Base-by-base conservation (phyloP, 345 rosid genomes). In the Moricandia arvensis region DNA sequence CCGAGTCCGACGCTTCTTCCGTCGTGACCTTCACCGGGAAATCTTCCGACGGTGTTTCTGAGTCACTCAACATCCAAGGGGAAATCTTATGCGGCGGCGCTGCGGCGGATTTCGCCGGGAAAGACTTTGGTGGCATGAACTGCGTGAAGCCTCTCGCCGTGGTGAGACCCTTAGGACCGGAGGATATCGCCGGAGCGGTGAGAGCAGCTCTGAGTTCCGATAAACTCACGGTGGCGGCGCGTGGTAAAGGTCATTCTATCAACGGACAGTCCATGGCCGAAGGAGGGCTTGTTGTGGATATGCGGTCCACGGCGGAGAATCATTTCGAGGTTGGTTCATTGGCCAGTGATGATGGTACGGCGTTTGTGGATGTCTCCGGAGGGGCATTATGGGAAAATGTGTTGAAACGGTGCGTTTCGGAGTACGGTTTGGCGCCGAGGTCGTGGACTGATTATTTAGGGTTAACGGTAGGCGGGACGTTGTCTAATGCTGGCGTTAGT, bases 181-280 rank as follows among this genome's bases (percentile, higher is more conserved):
- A 86, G 5, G 99, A 92, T 84, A 84, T 94, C 26, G 84, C 87
- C 9, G 66, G 83, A 4, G 89, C 75, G 0, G 79, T 94, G 29
- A 82, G 77, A 73, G 86, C 85, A 1, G 93, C 93, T 3, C 43
- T 57, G 60, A 79, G 75, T 38, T 85, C 91, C 0, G 64, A 86
- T 30, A 80, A 75, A 80, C 87, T 94, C 51, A 90, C 99, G 27
- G 97, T 94, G 35, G 96, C 97, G 4, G 99, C 97, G 0, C 85
- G 99, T n/a, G 99, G 99, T 7, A 94, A 94, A 77, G 99, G 99
- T 49, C 99, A 94, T 82, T 90, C 96, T 0, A 89, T 94, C 76
- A 94, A 94, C 87, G 99, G 99, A 27, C 99, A 94, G 78, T 91
- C 99, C 30, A 92, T 92, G 99, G 81, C 93, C 18, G 88, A 84